These are phyloP conservation scores for Craterostigma plantagineum DNA, from an alignment of 257 asterid species.

Conservation along the genomic window DNA sequence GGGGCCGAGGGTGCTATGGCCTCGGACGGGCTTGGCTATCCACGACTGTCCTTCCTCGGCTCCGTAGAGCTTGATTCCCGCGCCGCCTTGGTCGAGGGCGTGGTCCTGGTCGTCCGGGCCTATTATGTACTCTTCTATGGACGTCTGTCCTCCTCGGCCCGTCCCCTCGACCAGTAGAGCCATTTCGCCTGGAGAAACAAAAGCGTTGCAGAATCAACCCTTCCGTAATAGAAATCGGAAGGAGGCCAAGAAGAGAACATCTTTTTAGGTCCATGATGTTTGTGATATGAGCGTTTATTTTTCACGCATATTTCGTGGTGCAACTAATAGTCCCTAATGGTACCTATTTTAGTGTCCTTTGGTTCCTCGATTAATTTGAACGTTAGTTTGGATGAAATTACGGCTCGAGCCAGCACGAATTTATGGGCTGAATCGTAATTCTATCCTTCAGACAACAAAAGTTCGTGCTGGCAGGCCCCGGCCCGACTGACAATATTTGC, in stretches of 20 bases:
- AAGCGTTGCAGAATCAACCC: not conserved
- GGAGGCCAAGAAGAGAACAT: not conserved
- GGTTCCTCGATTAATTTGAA: no score
- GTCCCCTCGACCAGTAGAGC: conserved; percentile 79
- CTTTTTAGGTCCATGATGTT: not conserved
- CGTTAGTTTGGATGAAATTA: no score
- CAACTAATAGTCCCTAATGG: no score
- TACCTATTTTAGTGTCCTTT: no score
- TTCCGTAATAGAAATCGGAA: not conserved
- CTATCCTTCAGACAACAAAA: no score
- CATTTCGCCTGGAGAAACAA: conserved; percentile 59
- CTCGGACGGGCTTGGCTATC: conserved; percentile 73
- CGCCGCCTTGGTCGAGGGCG: conserved; percentile 32
- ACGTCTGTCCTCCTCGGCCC: conserved; percentile 65
- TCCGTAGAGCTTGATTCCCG: conserved; percentile 65
- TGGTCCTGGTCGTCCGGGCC: conserved; percentile 62
- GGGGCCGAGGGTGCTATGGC: conserved; percentile 54
- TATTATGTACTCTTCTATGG: conserved; percentile 76
- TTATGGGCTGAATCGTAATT: no score
- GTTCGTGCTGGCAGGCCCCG: no score
- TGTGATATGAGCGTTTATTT: no score
- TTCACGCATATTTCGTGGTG: no score
- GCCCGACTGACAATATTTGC: no score
- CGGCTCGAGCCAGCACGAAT: no score
- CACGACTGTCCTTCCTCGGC: conserved; percentile 94